Percentiles rank a stretch among this genome's conserved stretches.
Evolutionary conservation across 306 rosid genomes (phyloP).

Genomic region (Calophaca sinica): DNA sequence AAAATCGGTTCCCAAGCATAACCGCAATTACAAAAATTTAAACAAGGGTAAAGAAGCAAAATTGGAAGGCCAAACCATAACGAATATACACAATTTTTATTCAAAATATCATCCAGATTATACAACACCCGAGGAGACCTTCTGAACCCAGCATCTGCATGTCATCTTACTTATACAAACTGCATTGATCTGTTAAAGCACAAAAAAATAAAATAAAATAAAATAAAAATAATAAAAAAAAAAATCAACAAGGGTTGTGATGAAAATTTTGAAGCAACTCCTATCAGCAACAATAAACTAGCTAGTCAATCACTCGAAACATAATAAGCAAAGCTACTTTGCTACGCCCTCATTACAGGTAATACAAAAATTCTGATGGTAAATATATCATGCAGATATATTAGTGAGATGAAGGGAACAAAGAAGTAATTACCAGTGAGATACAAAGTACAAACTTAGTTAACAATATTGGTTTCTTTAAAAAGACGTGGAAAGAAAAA

Average conservation of each 20-base stretch:
- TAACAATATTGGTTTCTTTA: slow-evolving; percentile 1
- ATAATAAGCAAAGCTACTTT: slow-evolving; percentile 17
- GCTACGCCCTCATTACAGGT: slow-evolving; percentile 5
- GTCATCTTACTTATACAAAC: slow-evolving; percentile 32
- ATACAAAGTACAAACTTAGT: slow-evolving; percentile 5
- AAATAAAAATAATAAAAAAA: too few species aligned
- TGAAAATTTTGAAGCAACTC: slow-evolving; percentile 5
- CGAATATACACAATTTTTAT: neutral
- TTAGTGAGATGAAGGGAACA: neutral
- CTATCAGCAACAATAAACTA: slow-evolving; percentile 11
- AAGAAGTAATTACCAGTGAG: slow-evolving; percentile 21
- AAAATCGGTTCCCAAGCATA: slow-evolving; percentile 27
- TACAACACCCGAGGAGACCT: slow-evolving; percentile 32
- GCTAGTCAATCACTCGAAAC: slow-evolving; percentile 4
- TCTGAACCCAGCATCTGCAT: slow-evolving; percentile 40
- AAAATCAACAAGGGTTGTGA: slow-evolving; percentile 18
- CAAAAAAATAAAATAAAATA: too few species aligned
- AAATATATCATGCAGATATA: slow-evolving; percentile 14
- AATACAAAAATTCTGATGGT: slow-evolving; percentile 8
- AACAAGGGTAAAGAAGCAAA: neutral
- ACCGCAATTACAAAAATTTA: slow-evolving; percentile 14
- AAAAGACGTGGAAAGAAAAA: neutral
- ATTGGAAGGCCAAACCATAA: slow-evolving; percentile 12
- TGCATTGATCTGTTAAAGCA: slow-evolving; percentile 49
- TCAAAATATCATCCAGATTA: slow-evolving; percentile 41